A percentile compares a stretch with the other conserved stretches of the same genome.
Conservation (phyloP, 768 basidiomycete genomes). For the Royoungia palumana region DNA sequence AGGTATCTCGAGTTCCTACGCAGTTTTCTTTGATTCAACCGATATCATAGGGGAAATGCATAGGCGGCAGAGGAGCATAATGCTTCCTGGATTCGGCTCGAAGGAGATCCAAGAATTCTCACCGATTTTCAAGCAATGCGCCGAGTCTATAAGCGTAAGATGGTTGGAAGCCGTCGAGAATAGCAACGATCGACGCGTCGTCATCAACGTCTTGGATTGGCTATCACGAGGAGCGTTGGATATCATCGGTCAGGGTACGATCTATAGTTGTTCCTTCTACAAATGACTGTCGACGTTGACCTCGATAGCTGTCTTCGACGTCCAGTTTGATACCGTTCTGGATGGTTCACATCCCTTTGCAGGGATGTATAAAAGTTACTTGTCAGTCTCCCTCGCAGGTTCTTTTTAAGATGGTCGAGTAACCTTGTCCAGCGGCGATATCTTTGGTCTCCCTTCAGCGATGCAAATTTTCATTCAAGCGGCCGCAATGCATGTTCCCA, state of each 20-base stretch:
- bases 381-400: slow-evolving; percentile 1
- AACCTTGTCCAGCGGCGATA: neutral
- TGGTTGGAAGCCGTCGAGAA: slow-evolving; percentile 16
- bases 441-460: slow-evolving; percentile 10
- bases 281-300: too few relatives aligned
- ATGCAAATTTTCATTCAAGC: slow-evolving; percentile 7
- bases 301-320: slow-evolving; percentile 44
- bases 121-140: slow-evolving; percentile 43
- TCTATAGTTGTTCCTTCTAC: neutral
- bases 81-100: slow-evolving; percentile 53
- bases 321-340: slow-evolving; percentile 4
- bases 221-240: slow-evolving; percentile 44
- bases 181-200: neutral
- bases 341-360: slow-evolving; percentile 1
- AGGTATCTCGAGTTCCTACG: slow-evolving; percentile 26
- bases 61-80: slow-evolving; percentile 48
- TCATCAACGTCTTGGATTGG: slow-evolving; percentile 22
- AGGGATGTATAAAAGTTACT: neutral
- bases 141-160: slow-evolving; percentile 13
- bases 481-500: slow-evolving; percentile 14
- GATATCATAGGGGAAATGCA: slow-evolving; percentile 37
- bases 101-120: slow-evolving; percentile 50
- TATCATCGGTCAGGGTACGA: neutral
- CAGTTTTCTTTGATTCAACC: slow-evolving; percentile 7
- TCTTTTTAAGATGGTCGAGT: neutral